These are phyloP conservation scores for Saccharomycopsis microspora DNA, from an alignment of 805 yeast species.

Conservation along the genomic window DNA sequence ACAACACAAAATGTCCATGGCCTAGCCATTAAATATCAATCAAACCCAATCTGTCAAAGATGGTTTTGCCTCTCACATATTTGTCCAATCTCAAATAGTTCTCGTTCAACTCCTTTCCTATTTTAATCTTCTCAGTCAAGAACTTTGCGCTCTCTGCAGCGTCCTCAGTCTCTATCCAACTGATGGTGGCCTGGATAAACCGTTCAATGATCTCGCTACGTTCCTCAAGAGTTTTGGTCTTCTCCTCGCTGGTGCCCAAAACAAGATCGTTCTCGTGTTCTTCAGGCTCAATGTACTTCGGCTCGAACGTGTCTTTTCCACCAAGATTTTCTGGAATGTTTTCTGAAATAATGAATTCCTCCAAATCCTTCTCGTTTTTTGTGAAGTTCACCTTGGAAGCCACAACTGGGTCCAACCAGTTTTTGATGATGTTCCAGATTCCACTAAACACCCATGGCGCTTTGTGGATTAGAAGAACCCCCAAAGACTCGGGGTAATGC, in stretches of 20 bases:
- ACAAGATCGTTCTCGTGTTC: constrained; percentile 42
- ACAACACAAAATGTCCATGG: no score
- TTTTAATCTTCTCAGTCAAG: constrained; percentile 40
- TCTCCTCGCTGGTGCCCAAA: constrained; percentile 31
- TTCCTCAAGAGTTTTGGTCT: constrained; percentile 33
- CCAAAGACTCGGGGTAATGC: constrained; percentile 91
- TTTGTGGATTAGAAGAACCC: constrained; percentile 72
- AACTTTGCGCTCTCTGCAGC: constrained; percentile 36
- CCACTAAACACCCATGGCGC: constrained; percentile 97
- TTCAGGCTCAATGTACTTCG: constrained; percentile 50
- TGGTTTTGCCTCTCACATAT: constrained; percentile 65
- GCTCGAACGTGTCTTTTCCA: constrained; percentile 52
- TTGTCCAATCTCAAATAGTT: constrained; percentile 71
- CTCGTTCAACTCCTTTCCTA: constrained; percentile 41
- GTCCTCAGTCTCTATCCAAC: constrained; percentile 65
- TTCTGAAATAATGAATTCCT: constrained; percentile 43
- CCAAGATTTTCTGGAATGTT: constrained; percentile 65
- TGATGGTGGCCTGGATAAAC: constrained; percentile 54
- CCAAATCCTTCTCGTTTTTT: constrained; percentile 54
- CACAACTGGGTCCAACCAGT: constrained; percentile 95
- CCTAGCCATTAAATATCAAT: not conserved
- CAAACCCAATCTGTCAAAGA: constrained; percentile 67
- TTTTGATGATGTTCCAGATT: constrained; percentile 85
- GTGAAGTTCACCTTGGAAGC: constrained; percentile 86
- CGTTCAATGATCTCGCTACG: constrained; percentile 42